Conservation (phyloP, 352 stramenopile genomes). For the Phytopythium delawarense region DNA sequence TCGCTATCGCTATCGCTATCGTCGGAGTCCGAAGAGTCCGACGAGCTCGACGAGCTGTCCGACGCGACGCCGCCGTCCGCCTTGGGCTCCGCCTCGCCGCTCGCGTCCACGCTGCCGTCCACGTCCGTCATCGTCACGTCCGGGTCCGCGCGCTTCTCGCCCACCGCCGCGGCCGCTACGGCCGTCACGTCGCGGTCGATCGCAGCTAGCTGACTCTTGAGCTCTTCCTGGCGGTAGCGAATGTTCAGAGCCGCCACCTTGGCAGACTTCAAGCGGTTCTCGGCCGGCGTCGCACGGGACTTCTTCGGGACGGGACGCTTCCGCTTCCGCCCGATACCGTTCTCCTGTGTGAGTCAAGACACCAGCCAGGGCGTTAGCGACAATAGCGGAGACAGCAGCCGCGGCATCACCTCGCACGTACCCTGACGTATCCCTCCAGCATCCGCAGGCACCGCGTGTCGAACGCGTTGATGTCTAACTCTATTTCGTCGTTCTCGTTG, state of each 20-base stretch:
- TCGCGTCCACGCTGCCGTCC: slow-evolving; percentile 18
- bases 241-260: slow-evolving; percentile 82
- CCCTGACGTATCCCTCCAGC: slow-evolving; percentile 87
- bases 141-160: slow-evolving; percentile 29
- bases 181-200: slow-evolving; percentile 50
- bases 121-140: slow-evolving; percentile 55
- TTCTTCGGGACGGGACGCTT: slow-evolving; percentile 67
- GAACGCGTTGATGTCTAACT: slow-evolving; percentile 89
- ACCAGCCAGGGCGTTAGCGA: not conserved
- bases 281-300: slow-evolving; percentile 38
- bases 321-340: slow-evolving; percentile 82
- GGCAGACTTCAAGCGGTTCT: slow-evolving; percentile 76
- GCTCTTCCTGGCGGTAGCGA: slow-evolving; percentile 58
- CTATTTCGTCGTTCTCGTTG: slow-evolving; percentile 84
- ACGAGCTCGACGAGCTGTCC: slow-evolving; percentile 75
- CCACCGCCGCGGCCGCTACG: slow-evolving; percentile 2
- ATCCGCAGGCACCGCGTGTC: slow-evolving; percentile 83
- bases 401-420: slow-evolving; percentile 22
- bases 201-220: slow-evolving; percentile 73
- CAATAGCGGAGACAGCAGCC: not conserved
- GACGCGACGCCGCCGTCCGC: slow-evolving; percentile 37
- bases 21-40: slow-evolving; percentile 79
- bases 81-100: slow-evolving; percentile 30
- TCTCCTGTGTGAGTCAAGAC: slow-evolving; percentile 51
- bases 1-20: slow-evolving; percentile 82